A percentile compares a stretch with the other conserved stretches of the same genome.
Conservation (phyloP, 495 filamentous ascomycete genomes). For the Tuber microsphaerosporum region DNA sequence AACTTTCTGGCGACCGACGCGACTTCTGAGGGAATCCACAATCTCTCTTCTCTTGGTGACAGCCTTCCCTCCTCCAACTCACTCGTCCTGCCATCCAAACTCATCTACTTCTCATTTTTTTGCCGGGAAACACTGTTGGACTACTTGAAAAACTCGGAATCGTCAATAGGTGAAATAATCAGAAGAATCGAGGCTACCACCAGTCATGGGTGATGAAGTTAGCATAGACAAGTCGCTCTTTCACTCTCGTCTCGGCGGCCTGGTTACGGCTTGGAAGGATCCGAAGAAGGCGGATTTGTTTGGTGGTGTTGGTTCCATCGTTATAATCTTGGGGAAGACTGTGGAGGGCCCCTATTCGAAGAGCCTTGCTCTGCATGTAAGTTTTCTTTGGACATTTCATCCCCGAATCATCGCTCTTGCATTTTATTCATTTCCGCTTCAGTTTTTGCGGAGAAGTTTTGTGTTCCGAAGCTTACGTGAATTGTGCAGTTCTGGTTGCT, state of each 20-base stretch:
- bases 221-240: slow-evolving; percentile 87
- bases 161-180: slow-evolving; percentile 1
- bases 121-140: neutral
- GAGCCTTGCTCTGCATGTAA: slow-evolving; percentile 89
- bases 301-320: slow-evolving; percentile 71
- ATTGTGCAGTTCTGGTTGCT: slow-evolving; percentile 82
- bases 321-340: slow-evolving; percentile 88
- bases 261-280: slow-evolving; percentile 86
- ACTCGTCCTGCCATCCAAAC: slow-evolving; percentile 6
- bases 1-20: slow-evolving; percentile 25
- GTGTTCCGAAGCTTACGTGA: slow-evolving; percentile 19
- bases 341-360: slow-evolving; percentile 81
- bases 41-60: slow-evolving; percentile 19
- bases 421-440: slow-evolving; percentile 11
- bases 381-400: slow-evolving; percentile 30
- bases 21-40: slow-evolving; percentile 33
- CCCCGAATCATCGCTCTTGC: slow-evolving; percentile 26
- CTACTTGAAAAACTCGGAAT: neutral
- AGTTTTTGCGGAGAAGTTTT: slow-evolving; percentile 3
- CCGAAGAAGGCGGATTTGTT: slow-evolving; percentile 88
- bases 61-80: slow-evolving; percentile 25
- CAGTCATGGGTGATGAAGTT: slow-evolving; percentile 52
- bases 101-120: slow-evolving; percentile 15
- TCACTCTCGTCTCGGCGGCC: slow-evolving; percentile 79
- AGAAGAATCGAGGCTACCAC: neutral